Evolutionary conservation across 1,284 basidiomycete species (phyloP).

Genomic region (Apiotrichum gamsii): DNA sequence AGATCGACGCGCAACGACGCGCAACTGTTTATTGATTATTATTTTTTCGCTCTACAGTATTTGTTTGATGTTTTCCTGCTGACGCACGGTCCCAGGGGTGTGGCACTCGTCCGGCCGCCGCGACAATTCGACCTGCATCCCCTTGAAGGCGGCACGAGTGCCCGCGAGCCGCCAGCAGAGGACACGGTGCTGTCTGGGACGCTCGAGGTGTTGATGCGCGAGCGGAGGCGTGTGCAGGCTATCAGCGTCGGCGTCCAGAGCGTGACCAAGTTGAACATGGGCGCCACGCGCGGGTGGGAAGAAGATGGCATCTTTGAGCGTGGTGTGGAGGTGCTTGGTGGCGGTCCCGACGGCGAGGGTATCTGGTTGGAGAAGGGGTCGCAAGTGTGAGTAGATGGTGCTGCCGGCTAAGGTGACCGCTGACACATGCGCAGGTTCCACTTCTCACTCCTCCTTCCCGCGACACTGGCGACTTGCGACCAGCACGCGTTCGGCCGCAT

Average conservation of each 20-base stretch:
- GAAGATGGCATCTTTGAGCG: slow-evolving; percentile 44
- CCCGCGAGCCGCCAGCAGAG: slow-evolving; percentile 35
- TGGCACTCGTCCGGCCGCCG: slow-evolving; percentile 35
- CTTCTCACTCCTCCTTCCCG: slow-evolving; percentile 34
- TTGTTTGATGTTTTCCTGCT: too few species aligned
- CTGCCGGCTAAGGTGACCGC: too few species aligned
- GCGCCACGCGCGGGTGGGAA: slow-evolving; percentile 33
- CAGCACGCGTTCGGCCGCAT: slow-evolving; percentile 27
- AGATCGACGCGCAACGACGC: too few species aligned
- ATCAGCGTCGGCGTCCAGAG: slow-evolving; percentile 42
- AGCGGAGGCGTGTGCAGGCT: slow-evolving; percentile 33
- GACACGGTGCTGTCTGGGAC: slow-evolving; percentile 42
- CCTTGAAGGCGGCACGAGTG: slow-evolving; percentile 19
- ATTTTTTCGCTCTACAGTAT: too few species aligned
- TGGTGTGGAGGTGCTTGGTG: slow-evolving; percentile 26
- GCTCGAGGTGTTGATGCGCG: slow-evolving; percentile 44
- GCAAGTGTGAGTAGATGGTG: slow-evolving; percentile 30
- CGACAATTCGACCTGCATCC: slow-evolving; percentile 31
- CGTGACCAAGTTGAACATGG: slow-evolving; percentile 34
- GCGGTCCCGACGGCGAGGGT: slow-evolving; percentile 23
- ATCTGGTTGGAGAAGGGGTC: slow-evolving; percentile 42
- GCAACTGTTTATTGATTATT: too few species aligned
- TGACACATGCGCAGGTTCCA: slow-evolving; percentile 28
- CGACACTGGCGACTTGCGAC: slow-evolving; percentile 34
- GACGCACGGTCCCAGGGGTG: slow-evolving; percentile 34